Evolutionary conservation across 768 basidiomycete genomes (phyloP).

Genomic region (Panaeolus cyanescens): DNA sequence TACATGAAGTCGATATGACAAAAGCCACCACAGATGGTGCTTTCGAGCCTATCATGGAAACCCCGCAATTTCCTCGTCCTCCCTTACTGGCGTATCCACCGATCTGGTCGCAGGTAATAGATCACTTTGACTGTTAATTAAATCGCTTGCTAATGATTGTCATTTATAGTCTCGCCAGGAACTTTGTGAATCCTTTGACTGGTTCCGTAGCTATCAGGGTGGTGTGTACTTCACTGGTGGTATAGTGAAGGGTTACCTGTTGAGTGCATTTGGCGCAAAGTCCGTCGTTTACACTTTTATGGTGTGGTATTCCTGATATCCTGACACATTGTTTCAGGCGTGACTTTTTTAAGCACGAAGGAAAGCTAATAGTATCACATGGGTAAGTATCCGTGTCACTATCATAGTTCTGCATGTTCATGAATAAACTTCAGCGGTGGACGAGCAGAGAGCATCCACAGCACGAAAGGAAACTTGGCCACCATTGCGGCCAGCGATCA

Average conservation of each 20-base stretch:
- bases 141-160: constrained; percentile 6
- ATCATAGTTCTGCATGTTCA: neutral
- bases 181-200: constrained; percentile 77
- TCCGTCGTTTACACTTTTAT: constrained; percentile 27
- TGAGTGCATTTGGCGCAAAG: constrained; percentile 72
- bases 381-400: constrained; percentile 52
- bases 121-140: neutral
- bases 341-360: constrained; percentile 64
- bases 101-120: constrained; percentile 45
- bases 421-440: constrained; percentile 55
- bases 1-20: neutral
- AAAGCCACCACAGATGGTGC: neutral
- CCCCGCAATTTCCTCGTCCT: constrained; percentile 9
- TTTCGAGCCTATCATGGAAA: constrained; percentile 4
- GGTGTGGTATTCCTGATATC: neutral
- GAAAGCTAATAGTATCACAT: constrained; percentile 79
- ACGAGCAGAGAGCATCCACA: constrained; percentile 59
- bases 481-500: constrained; percentile 63
- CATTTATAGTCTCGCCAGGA: constrained; percentile 72
- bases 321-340: constrained; percentile 46
- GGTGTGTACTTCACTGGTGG: constrained; percentile 72
- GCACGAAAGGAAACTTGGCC: constrained; percentile 37
- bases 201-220: constrained; percentile 77
- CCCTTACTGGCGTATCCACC: constrained; percentile 29
- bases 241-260: constrained; percentile 72